A percentile compares a stretch with the other conserved stretches of the same genome.
These are phyloP conservation scores for Nicotiana sylvestris DNA, from an alignment of 257 asterid genomes.

Conservation along the genomic window DNA sequence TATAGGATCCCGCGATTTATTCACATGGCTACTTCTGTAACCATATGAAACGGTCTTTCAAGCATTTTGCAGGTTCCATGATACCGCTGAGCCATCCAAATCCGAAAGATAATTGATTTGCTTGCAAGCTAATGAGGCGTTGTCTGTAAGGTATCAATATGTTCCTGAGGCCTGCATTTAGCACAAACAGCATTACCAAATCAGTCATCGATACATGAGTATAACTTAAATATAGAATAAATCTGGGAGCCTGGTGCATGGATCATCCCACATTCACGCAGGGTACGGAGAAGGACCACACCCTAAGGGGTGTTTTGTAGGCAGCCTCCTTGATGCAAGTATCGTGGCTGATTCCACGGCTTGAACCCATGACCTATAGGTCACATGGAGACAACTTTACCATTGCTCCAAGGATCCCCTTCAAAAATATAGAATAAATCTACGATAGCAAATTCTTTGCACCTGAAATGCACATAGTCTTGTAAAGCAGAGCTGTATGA, in stretches of 20 bases:
- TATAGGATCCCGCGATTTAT: not conserved
- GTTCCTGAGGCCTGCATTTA: slow-evolving; percentile 68
- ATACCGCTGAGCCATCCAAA: slow-evolving; percentile 46
- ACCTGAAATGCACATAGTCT: slow-evolving; percentile 91
- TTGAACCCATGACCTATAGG: too few species aligned
- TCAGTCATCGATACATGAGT: not conserved
- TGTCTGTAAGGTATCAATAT: slow-evolving; percentile 78
- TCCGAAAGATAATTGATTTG: slow-evolving; percentile 34
- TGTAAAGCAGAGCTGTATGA: slow-evolving; percentile 54
- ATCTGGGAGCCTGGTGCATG: too few species aligned
- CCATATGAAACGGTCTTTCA: slow-evolving; percentile 6
- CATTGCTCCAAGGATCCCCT: too few species aligned
- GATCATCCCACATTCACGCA: too few species aligned
- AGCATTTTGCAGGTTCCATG: slow-evolving; percentile 36
- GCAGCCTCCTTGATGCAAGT: too few species aligned
- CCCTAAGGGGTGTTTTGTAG: too few species aligned
- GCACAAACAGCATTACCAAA: not conserved
- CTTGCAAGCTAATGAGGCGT: slow-evolving; percentile 59
- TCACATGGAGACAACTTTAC: too few species aligned
- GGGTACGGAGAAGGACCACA: too few species aligned
- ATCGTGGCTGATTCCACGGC: too few species aligned
- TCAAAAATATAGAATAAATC: too few species aligned
- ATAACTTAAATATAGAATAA: not conserved
- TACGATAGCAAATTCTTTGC: not conserved
- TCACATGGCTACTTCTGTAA: not conserved